A percentile compares a stretch with the other conserved stretches of the same genome.
Evolutionary conservation across 768 basidiomycete genomes (phyloP).

Genomic region (Phlebiopsis flavidoalba): DNA sequence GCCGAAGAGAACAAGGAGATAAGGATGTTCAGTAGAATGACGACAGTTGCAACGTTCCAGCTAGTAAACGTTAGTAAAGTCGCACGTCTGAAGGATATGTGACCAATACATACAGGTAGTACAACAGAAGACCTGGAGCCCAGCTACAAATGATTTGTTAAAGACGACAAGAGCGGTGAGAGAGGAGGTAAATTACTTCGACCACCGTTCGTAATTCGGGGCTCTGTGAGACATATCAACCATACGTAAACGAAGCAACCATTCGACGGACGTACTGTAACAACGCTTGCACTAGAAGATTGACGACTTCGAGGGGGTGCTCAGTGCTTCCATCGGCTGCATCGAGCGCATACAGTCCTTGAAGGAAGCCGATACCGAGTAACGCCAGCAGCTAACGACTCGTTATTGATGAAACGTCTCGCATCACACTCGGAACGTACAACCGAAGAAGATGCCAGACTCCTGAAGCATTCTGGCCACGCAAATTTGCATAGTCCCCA

Average conservation of each 20-base stretch:
- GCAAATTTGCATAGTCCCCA: slow-evolving; percentile 93
- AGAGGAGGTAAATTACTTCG: not conserved
- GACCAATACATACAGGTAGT: slow-evolving; percentile 63
- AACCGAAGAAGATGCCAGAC: slow-evolving; percentile 86
- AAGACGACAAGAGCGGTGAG: not conserved
- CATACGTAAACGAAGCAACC: not conserved
- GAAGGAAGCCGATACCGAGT: slow-evolving; percentile 77
- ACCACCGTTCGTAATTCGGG: slow-evolving; percentile 58
- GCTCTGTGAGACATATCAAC: slow-evolving; percentile 32
- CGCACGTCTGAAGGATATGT: not conserved
- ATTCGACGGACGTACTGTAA: slow-evolving; percentile 53
- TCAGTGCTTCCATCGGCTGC: slow-evolving; percentile 80
- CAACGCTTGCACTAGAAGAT: slow-evolving; percentile 73
- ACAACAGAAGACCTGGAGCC: slow-evolving; percentile 55
- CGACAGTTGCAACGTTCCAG: slow-evolving; percentile 79
- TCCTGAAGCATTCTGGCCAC: slow-evolving; percentile 91
- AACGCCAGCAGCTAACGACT: slow-evolving; percentile 65
- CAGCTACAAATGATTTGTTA: slow-evolving; percentile 31
- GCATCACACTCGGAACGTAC: slow-evolving; percentile 33
- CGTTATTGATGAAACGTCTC: too few species aligned
- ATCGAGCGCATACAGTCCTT: slow-evolving; percentile 86
- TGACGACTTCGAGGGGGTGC: slow-evolving; percentile 45
- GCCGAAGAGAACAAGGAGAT: slow-evolving; percentile 95
- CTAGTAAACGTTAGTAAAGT: slow-evolving; percentile 26
- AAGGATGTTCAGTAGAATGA: slow-evolving; percentile 87